Base-by-base conservation (phyloP, 2,329 filamentous ascomycete species). In the Aureobasidium sp. region DNA sequence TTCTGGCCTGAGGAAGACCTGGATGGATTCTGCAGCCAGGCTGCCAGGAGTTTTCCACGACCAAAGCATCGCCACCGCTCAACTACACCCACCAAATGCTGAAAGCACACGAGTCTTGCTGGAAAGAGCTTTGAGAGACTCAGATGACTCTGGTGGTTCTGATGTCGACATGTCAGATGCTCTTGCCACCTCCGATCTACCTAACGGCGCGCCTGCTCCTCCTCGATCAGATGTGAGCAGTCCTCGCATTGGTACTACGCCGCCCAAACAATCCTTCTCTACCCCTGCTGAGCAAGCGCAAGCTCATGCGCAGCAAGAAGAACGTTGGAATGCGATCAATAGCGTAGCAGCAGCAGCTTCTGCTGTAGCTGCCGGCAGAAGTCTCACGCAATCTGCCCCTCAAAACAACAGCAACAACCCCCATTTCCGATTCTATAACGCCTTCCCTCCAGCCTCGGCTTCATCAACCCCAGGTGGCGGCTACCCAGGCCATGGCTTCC, bases 1-100 rank as follows among this genome's bases (percentile, higher is more conserved):
- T 65, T 69, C 74, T 1, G 73, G 70, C 1, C 78, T 83, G 64
- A 82, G 79, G 67, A 73, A 74, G 33, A 80, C 85, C 63, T 81
- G 79, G 64, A 61, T 66, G 14, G 73, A 71, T 60, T 74, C 72
- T 44, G 65, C 69, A 3, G 68, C 68, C 27, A 66, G 67, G 3
- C 64, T 71, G 39, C 70, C 70, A 48, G 56, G 66, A 45, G 67
- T 68, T 1, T 71, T 71, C 2, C 70, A 70, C n/a, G 65, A 62
- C n/a, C 68, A 68, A 27, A 68, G 67, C 45, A 71, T 67, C 52
- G 67, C 65, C n/a, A 63, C 63, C 48, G 70, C 71, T 64, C 69
- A 74, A 65, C 66, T 71, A 61, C 68, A 73, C 48, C 66, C 74
- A 17, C 76, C 75, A 37, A 70, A 81, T n/a, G 73, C 75, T 2